Conservation (phyloP, 2,329 filamentous ascomycete species). For the Orbilia quercus region DNA sequence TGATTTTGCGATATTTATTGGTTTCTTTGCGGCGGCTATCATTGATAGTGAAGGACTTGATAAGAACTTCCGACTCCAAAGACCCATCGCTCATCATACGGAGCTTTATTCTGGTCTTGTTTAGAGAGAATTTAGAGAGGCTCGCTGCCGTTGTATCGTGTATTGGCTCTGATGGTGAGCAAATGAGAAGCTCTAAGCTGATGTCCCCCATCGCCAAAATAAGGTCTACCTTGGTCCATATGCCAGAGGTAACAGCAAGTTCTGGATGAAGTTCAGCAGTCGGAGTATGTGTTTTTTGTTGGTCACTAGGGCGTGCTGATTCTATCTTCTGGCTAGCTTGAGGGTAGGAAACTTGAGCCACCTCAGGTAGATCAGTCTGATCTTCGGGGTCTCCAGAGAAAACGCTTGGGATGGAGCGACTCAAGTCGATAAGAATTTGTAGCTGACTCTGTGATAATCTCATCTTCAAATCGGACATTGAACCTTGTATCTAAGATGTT, state of each 20-base stretch:
- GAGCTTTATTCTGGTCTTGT: slow-evolving; percentile 90
- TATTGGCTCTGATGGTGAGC: slow-evolving; percentile 79
- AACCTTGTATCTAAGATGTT: slow-evolving; percentile 74
- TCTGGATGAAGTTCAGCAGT: slow-evolving; percentile 72
- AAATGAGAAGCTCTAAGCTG: slow-evolving; percentile 85
- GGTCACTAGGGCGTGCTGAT: slow-evolving; percentile 61
- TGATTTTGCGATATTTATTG: slow-evolving; percentile 97
- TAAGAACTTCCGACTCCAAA: slow-evolving; percentile 89
- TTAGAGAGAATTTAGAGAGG: slow-evolving; percentile 91
- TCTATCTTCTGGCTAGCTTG: slow-evolving; percentile 60
- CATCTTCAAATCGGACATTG: slow-evolving; percentile 92
- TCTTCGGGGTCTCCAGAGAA: slow-evolving; percentile 81
- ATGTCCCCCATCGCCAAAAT: slow-evolving; percentile 89
- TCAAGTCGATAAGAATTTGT: slow-evolving; percentile 87
- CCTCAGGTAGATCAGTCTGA: slow-evolving; percentile 77
- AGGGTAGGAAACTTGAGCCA: too few species aligned
- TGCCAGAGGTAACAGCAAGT: slow-evolving; percentile 74
- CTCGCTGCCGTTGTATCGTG: slow-evolving; percentile 81
- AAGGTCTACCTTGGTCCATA: slow-evolving; percentile 93
- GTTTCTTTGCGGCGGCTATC: slow-evolving; percentile 89
- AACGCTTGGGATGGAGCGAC: slow-evolving; percentile 84
- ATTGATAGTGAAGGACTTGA: slow-evolving; percentile 92
- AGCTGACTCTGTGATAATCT: slow-evolving; percentile 90
- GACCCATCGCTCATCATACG: slow-evolving; percentile 92
- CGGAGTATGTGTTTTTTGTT: slow-evolving; percentile 62